Conservation (phyloP, 2,329 filamentous ascomycete species). For the Amphichorda felina region DNA sequence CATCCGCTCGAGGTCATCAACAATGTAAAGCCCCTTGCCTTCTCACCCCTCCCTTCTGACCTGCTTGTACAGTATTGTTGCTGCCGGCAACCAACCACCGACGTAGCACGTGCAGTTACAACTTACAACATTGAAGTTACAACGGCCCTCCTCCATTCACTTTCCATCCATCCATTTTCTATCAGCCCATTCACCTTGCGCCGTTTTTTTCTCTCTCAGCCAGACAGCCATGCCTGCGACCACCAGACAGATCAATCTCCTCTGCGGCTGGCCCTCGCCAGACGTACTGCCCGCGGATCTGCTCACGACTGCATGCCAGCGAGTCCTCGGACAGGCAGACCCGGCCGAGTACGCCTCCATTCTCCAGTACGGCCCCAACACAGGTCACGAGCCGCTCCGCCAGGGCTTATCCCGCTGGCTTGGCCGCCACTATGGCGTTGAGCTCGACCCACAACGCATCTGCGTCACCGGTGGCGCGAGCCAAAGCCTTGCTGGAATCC, state of each 20-base stretch:
- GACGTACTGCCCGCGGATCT: neutral
- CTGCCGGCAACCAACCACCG: no score
- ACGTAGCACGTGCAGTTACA: no score
- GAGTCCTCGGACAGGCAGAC: constrained; percentile 2
- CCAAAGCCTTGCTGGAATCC: constrained; percentile 5
- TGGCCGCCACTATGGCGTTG: neutral
- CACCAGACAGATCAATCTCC: constrained; percentile 1
- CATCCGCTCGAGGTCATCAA: no score
- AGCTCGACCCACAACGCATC: constrained; percentile 3
- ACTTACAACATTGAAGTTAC: no score
- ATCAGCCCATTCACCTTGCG: no score
- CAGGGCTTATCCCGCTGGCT: constrained; percentile 7
- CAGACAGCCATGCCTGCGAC: no score
- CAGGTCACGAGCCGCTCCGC: constrained; percentile 7
- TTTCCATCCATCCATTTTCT: no score
- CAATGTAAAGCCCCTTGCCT: no score
- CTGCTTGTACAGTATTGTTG: no score
- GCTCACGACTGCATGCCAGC: neutral
- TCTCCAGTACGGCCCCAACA: constrained; percentile 7
- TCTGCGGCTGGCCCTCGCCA: constrained; percentile 4
- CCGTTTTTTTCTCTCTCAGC: no score
- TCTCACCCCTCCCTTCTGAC: no score
- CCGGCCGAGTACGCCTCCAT: constrained; percentile 1
- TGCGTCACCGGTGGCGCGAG: constrained; percentile 8
- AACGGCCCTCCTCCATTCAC: no score